These are phyloP conservation scores for Leishmania guyanensis DNA, from an alignment of 208 protist species.

Conservation along the genomic window DNA sequence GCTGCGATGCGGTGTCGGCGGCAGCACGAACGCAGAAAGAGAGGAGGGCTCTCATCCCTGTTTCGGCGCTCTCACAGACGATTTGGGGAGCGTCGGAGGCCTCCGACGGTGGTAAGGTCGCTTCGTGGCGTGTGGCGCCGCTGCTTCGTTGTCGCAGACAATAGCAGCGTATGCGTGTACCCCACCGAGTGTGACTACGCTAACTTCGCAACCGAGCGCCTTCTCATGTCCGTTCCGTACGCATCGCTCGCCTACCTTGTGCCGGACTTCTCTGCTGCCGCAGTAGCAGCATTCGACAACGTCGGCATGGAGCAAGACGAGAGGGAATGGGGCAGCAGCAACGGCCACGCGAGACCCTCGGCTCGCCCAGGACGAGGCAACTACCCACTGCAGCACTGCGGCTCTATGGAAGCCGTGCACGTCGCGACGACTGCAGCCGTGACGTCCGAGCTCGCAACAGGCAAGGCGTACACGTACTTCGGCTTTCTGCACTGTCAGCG, in stretches of 20 bases:
- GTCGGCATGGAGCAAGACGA: not conserved
- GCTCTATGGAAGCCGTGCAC: constrained; percentile 10
- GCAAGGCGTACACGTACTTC: constrained; percentile 1
- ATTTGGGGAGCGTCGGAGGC: not conserved
- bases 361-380: not conserved
- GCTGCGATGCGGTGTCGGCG: not conserved
- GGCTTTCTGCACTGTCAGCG: constrained; percentile 26
- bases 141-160: constrained; percentile 54
- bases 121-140: constrained; percentile 22
- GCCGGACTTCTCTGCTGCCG: constrained; percentile 31
- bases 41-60: too few species aligned
- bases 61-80: too few species aligned
- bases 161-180: constrained; percentile 39
- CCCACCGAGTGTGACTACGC: constrained; percentile 43
- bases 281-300: not conserved
- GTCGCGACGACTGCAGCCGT: constrained; percentile 5
- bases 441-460: not conserved
- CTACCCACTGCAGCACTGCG: not conserved
- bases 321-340: not conserved
- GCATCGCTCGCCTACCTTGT: constrained; percentile 46
- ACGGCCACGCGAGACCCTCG: not conserved
- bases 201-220: constrained; percentile 34
- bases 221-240: constrained; percentile 44
- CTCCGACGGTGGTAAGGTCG: not conserved
- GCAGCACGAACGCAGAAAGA: too few species aligned